Evolutionary conservation across 2,329 filamentous ascomycete genomes (phyloP), one percentile per base, ranked within the genome.

Genomic region (Bipolaris gigantea): DNA sequence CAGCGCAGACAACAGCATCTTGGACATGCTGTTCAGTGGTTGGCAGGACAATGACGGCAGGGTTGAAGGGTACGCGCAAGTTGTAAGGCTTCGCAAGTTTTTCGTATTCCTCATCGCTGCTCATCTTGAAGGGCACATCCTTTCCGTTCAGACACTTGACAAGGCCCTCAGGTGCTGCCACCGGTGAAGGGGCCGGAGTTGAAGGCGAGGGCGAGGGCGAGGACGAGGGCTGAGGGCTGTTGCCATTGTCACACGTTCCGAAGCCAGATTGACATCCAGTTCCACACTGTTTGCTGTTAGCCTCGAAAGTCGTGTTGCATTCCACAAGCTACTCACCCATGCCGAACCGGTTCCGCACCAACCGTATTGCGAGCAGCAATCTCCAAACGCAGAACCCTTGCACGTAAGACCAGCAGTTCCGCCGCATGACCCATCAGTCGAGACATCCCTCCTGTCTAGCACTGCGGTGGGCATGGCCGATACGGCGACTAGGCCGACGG

Each of bases 1-100:
- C 75, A 5, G 85, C 85, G 64, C 85, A 88, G 46, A 81, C 79
- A 35, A 88, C 78, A 13, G 84, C 81, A 18, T 73, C 79, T 1
- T 83, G 78, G 2, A 88, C 80, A 50, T 87, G 82, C 19, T 80
- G 69, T 10, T 79, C 74, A 0, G 74, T 82, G 5, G 75, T 71
- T 0, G 85, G 85, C 7, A 83, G 75, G 2, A 85, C 78, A 16
- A 88, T 82, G 10, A 83, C 84, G 8, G 77, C 72, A 0, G 85
- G 85, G 5, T 72, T 79, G 59, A 71, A 71, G 0, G 63, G 57
- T 15, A 73, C 62, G 32, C 70, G 71, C 8, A 72, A 36, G 50
- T 76, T 76, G 69, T 71, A 76, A 4, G 73, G 70, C 55, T 73
- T 59, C 1, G 69, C 60, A 7, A 73, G 66, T 21, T 67, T 53